Conservation (phyloP, 2,329 filamentous ascomycete genomes). For the Passalora sequoiae region DNA sequence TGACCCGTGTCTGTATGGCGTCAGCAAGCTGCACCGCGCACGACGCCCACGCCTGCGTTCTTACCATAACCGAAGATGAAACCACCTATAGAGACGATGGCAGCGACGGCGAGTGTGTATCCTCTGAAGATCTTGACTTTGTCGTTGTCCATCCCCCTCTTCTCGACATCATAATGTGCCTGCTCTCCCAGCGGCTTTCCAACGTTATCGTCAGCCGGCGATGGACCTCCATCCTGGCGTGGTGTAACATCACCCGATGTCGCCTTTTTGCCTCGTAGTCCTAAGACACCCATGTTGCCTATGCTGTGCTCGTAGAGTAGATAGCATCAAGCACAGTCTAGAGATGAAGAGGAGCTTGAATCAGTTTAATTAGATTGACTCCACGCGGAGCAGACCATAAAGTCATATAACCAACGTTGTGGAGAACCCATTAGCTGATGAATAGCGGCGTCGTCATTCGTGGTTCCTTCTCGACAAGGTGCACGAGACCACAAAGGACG, state of each 20-base stretch:
- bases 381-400: neutral
- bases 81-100: constrained; percentile 36
- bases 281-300: neutral
- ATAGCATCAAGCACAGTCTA: neutral
- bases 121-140: constrained; percentile 23
- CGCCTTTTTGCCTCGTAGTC: neutral
- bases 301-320: neutral
- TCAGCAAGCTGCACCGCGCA: constrained; percentile 5
- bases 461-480: neutral
- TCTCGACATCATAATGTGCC: constrained; percentile 22
- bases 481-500: neutral
- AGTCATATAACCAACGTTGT: neutral
- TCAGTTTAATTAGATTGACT: neutral
- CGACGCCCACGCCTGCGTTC: neutral
- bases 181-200: constrained; percentile 5
- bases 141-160: constrained; percentile 20
- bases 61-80: constrained; percentile 39
- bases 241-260: constrained; percentile 6
- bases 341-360: neutral
- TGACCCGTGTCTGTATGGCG: constrained; percentile 51
- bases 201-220: neutral
- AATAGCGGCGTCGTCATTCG: neutral
- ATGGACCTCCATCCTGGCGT: constrained; percentile 8
- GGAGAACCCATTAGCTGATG: no score
- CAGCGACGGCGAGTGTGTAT: constrained; percentile 32